phyloP scores from a whole-genome alignment of 352 stramenopile species.

The Phytopythium boreale region DNA sequence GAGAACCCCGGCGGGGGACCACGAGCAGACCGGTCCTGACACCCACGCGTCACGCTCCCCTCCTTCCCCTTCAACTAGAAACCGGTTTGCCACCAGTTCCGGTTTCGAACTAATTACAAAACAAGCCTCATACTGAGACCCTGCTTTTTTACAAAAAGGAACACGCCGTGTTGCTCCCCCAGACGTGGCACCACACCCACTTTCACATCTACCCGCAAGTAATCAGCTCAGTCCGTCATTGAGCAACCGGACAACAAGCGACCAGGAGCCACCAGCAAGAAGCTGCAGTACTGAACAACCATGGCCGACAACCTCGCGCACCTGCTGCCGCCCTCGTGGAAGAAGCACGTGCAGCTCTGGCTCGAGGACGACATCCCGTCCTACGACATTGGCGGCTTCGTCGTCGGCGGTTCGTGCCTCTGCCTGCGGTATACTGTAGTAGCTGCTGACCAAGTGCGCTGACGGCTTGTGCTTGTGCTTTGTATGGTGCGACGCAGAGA shows the following conservation, averaged over 20 bases:
- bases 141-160: background rate
- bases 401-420: conserved; percentile 84
- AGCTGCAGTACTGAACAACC: background rate
- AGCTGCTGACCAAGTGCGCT: background rate
- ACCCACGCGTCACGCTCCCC: background rate
- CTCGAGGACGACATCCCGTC: conserved; percentile 96
- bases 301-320: conserved; percentile 45
- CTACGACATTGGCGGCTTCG: conserved; percentile 97
- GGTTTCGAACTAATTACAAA: background rate
- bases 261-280: too few species aligned
- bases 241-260: background rate
- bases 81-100: background rate
- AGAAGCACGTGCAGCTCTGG: conserved; percentile 91
- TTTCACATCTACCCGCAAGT: background rate
- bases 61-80: background rate
- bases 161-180: conserved; percentile 4
- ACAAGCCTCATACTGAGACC: background rate
- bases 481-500: conserved; percentile 33
- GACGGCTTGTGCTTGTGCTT: conserved; percentile 9
- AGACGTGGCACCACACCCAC: too few species aligned
- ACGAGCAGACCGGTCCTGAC: background rate
- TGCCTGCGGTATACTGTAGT: background rate
- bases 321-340: conserved; percentile 75
- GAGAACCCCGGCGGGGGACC: too few species aligned
- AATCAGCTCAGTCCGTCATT: background rate